These are phyloP conservation scores for Umbilicaria muhlenbergii DNA, from an alignment of 495 filamentous ascomycete genomes.

Conservation along the genomic window DNA sequence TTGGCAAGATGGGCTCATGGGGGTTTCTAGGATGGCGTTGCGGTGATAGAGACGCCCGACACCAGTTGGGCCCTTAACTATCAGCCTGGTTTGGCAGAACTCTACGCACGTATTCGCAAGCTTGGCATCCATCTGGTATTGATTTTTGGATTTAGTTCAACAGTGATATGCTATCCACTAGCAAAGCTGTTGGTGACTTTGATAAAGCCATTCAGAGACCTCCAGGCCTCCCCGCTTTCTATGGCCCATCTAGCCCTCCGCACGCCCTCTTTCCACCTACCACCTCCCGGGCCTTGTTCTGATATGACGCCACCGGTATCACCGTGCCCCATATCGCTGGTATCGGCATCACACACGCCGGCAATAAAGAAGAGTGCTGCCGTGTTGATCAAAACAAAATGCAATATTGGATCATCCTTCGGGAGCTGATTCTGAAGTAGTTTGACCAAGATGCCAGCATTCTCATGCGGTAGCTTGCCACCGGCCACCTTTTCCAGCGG, in stretches of 20 bases:
- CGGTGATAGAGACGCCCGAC: no score
- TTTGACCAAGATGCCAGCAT: conserved; percentile 62
- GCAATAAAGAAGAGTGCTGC: conserved; percentile 72
- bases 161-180: not conserved
- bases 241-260: conserved; percentile 71
- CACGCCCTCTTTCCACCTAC: conserved; percentile 86
- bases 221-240: conserved; percentile 64
- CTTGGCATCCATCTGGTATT: no score
- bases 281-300: conserved; percentile 68
- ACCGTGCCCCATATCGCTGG: conserved; percentile 58
- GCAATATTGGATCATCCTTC: conserved; percentile 65
- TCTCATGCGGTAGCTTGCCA: conserved; percentile 73
- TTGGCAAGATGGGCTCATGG: no score
- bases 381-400: conserved; percentile 89
- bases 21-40: no score
- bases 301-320: conserved; percentile 57
- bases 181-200: conserved; percentile 34
- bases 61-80: no score
- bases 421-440: conserved; percentile 59
- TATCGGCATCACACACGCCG: conserved; percentile 73
- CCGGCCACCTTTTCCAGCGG: conserved; percentile 62
- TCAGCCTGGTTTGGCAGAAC: no score
- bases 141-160: no score
- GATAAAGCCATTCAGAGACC: conserved; percentile 54
- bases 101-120: no score